A percentile compares a stretch with the other conserved stretches of the same genome.
Conservation (phyloP, 306 rosid genomes). For the Luffa aegyptiaca region DNA sequence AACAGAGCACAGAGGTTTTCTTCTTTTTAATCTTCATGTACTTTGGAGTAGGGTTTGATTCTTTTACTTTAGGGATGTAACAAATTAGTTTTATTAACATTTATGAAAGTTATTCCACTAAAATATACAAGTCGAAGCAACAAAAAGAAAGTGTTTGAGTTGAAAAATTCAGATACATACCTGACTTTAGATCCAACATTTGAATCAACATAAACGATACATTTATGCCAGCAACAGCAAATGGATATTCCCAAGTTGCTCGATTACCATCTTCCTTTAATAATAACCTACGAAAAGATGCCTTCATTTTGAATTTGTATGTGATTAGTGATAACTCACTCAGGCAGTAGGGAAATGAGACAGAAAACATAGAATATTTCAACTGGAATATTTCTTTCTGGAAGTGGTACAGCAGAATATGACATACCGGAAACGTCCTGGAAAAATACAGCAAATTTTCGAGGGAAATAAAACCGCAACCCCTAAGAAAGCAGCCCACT, state of each 20-base stretch:
- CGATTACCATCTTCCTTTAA: constrained; percentile 69
- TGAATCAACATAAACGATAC: constrained; percentile 79
- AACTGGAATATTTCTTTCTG: constrained; percentile 3
- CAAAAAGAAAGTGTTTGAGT: background rate
- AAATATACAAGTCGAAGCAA: background rate
- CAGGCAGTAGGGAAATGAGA: constrained; percentile 16
- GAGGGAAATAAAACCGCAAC: constrained; percentile 81
- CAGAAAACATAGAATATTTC: background rate
- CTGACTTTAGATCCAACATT: constrained; percentile 76
- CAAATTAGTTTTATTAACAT: background rate
- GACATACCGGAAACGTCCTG: constrained; percentile 77
- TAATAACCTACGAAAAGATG: constrained; percentile 80
- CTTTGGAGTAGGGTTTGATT: background rate
- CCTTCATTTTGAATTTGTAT: constrained; percentile 74
- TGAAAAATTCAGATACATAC: constrained; percentile 23
- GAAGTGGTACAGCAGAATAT: constrained; percentile 6
- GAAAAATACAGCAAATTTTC: constrained; percentile 80
- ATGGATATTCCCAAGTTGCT: constrained; percentile 96
- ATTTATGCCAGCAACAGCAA: constrained; percentile 93
- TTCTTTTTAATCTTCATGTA: background rate
- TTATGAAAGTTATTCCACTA: background rate
- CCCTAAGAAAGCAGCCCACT: constrained; percentile 55
- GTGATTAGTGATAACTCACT: constrained; percentile 48
- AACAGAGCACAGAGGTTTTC: background rate
- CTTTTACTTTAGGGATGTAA: background rate